Evolutionary conservation across 345 rosid genomes (phyloP), one percentile per base, ranked within the genome.

Genomic region (Citrus mangshanensis): DNA sequence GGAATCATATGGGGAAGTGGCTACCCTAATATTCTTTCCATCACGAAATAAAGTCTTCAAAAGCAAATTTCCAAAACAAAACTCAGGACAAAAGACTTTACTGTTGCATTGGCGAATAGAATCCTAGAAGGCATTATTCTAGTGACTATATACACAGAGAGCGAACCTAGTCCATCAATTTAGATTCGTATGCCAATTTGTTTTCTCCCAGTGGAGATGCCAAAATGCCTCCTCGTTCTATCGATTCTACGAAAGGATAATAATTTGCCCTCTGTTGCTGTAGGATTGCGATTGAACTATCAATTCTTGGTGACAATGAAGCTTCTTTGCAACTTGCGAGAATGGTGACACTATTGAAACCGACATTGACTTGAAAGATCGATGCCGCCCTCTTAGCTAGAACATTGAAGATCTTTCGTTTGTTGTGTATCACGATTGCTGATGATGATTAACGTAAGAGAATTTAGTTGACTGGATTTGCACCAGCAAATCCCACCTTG

Each of bases 281-380:
- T 74, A 21, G 68, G n/a, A 28, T 40, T 3, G 35, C 16, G 34
- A 78, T 27, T 42, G 37, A 71, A 70, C 64, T 46, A 49, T 78
- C 71, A 78, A 49, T 71, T 54, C 28, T 62, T 5, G 76, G 38
- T 78, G 76, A 71, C 51, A 71, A 51, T 62, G 76, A 78, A 32
- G 51, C 60, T 10, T 13, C 59, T 30, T 63, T 19, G 30, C 78
- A 19, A 63, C 70, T 75, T 63, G 70, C 70, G 54, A 21, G 38
- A 63, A 75, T 75, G 70, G 70, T 51, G 78, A 63, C 69, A 42
- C 70, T 46, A 69, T 75, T 75, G 78, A 75, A 63, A 63, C 61
- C 9, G 70, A 75, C 70, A 2, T 74, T 73, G 55, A 58, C n/a
- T 35, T 22, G 49, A 72, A 56, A 56, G 30, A 34, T 24, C 40